Evolutionary conservation across 345 rosid species (phyloP).

Genomic region (Adansonia digitata): DNA sequence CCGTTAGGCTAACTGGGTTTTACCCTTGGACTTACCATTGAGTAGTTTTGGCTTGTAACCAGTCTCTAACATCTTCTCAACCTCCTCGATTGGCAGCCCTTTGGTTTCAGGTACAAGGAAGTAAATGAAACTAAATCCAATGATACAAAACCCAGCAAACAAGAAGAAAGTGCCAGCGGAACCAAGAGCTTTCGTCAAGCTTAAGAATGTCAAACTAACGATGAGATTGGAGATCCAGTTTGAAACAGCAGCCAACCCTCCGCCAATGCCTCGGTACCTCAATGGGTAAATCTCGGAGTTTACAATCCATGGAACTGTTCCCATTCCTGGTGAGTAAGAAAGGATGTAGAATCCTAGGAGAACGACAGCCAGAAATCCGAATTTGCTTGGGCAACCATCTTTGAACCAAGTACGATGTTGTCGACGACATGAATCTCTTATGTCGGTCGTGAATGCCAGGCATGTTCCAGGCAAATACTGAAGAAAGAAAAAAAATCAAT

Average conservation of each 20-base stretch:
- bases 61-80: slow-evolving; percentile 54
- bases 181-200: slow-evolving; percentile 50
- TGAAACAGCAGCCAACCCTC: slow-evolving; percentile 72
- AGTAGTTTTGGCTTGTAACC: slow-evolving; percentile 50
- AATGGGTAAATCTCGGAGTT: slow-evolving; percentile 91
- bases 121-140: slow-evolving; percentile 50
- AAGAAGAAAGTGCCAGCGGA: slow-evolving; percentile 62
- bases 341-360: slow-evolving; percentile 67
- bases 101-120: slow-evolving; percentile 74
- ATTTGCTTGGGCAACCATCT: slow-evolving; percentile 72
- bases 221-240: slow-evolving; percentile 77
- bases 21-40: slow-evolving; percentile 10
- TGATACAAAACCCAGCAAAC: slow-evolving; percentile 46
- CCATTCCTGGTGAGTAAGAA: slow-evolving; percentile 78
- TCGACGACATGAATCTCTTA: slow-evolving; percentile 27
- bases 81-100: slow-evolving; percentile 74
- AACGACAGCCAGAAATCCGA: slow-evolving; percentile 70
- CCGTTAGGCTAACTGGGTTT: background rate
- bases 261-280: slow-evolving; percentile 70
- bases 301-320: slow-evolving; percentile 79
- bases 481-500: background rate
- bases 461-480: slow-evolving; percentile 76
- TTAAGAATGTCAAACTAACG: slow-evolving; percentile 57
- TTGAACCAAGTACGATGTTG: slow-evolving; percentile 42
- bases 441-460: slow-evolving; percentile 26